Percentiles rank a stretch among this genome's conserved stretches.
Conservation (phyloP, 768 basidiomycete species). For the Lactarius sp. region DNA sequence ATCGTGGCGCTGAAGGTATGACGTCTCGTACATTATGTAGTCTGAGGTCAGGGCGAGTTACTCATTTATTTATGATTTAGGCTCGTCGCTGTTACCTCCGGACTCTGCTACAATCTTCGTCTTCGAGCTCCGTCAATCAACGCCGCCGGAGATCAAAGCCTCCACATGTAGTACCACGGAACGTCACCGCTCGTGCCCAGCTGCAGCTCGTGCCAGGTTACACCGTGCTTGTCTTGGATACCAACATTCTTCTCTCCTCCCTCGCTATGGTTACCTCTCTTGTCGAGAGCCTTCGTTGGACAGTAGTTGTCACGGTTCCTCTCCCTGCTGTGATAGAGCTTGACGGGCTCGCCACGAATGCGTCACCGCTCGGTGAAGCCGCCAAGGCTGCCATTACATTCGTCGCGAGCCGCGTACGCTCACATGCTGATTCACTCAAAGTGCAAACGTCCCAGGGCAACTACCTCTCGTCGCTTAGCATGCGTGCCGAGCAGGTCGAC, state of each 20-base stretch:
- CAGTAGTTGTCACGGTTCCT: conserved; percentile 65
- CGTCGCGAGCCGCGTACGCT: conserved; percentile 68
- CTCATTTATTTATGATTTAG: conserved; percentile 35
- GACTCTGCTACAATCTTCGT: conserved; percentile 50
- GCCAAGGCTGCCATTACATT: conserved; percentile 72
- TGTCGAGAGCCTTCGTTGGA: conserved; percentile 80
- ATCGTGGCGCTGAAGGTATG: conserved; percentile 77
- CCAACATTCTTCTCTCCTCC: conserved; percentile 88
- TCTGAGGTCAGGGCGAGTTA: conserved; percentile 7
- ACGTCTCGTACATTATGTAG: conserved; percentile 1
- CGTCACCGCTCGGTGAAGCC: conserved; percentile 61
- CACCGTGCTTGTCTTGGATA: conserved; percentile 88
- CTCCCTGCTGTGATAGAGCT: conserved; percentile 96
- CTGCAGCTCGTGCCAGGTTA: conserved; percentile 75
- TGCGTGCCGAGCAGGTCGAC: conserved; percentile 82
- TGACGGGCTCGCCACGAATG: conserved; percentile 74
- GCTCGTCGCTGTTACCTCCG: conserved; percentile 72
- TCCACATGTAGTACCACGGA: conserved; percentile 27
- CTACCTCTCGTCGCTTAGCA: conserved; percentile 75
- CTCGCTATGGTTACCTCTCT: conserved; percentile 66
- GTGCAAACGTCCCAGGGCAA: conserved; percentile 95
- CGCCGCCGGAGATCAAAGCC: conserved; percentile 30
- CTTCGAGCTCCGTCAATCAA: conserved; percentile 24
- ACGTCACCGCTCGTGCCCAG: conserved; percentile 36
- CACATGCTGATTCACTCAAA: conserved; percentile 75